Conservation (phyloP, 768 basidiomycete genomes). For the Lentinula sp. region DNA sequence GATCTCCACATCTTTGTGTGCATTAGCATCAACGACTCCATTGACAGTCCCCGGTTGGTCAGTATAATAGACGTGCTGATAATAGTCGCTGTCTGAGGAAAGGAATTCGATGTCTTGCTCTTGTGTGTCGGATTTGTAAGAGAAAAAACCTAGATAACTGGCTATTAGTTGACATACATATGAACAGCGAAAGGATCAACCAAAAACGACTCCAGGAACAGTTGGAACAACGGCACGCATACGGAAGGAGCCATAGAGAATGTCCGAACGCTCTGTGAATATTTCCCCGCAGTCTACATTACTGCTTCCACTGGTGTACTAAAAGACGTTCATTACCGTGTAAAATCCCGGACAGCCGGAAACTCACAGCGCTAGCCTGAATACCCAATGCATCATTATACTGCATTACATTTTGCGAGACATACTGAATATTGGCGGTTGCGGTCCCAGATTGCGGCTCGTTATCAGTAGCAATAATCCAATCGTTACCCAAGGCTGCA, state of each 20-base stretch:
- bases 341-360: not conserved
- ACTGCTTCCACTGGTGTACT: not conserved
- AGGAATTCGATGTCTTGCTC: conserved; percentile 16
- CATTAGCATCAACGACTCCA: conserved; percentile 6
- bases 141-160: conserved; percentile 10
- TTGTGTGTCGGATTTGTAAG: conserved; percentile 10
- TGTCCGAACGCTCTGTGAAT: conserved; percentile 12
- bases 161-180: not conserved
- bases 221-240: conserved; percentile 14
- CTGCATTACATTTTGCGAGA: conserved; percentile 8
- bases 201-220: conserved; percentile 12
- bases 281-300: conserved; percentile 12
- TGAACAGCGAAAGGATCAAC: not conserved
- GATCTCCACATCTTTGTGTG: conserved; percentile 11
- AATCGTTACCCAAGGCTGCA: conserved; percentile 9
- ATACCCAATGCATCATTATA: conserved; percentile 10
- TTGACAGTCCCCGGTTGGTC: conserved; percentile 11
- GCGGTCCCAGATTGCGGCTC: conserved; percentile 8
- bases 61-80: conserved; percentile 12
- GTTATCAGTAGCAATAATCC: conserved; percentile 11
- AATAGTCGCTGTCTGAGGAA: conserved; percentile 11
- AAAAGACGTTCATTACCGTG: not conserved
- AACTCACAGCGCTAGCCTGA: conserved; percentile 11
- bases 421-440: conserved; percentile 11
- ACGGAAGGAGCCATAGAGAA: conserved; percentile 11